phyloP scores from a whole-genome alignment of 371 early-diverging fungal genomes.

The Blakeslea trispora region DNA sequence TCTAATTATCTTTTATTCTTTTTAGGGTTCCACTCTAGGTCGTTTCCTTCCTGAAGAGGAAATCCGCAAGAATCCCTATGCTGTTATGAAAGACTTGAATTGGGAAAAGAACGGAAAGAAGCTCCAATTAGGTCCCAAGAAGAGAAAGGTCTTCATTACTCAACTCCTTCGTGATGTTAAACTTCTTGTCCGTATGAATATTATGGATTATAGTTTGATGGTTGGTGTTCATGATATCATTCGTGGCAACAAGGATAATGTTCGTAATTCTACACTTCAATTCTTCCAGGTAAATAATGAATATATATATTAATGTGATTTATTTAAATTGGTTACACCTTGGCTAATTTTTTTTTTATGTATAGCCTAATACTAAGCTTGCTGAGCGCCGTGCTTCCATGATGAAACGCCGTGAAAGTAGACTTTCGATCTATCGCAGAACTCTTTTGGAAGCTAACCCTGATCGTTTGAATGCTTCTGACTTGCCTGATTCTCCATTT shows the following conservation, averaged over 20 bases:
- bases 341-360: neutral
- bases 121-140: slow-evolving; percentile 81
- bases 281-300: slow-evolving; percentile 55
- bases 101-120: slow-evolving; percentile 77
- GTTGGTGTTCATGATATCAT: slow-evolving; percentile 85
- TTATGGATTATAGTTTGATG: slow-evolving; percentile 86
- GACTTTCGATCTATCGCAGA: slow-evolving; percentile 66
- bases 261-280: slow-evolving; percentile 82
- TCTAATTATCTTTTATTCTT: slow-evolving; percentile 18
- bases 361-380: slow-evolving; percentile 51
- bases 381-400: slow-evolving; percentile 41
- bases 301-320: too few relatives aligned
- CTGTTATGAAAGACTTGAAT: slow-evolving; percentile 92
- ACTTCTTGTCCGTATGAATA: slow-evolving; percentile 82
- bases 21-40: slow-evolving; percentile 76
- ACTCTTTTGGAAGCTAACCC: slow-evolving; percentile 76
- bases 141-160: slow-evolving; percentile 72
- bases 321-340: too few relatives aligned
- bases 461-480: slow-evolving; percentile 55
- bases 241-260: slow-evolving; percentile 81
- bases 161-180: slow-evolving; percentile 85
- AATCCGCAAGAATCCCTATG: slow-evolving; percentile 70
- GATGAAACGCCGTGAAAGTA: slow-evolving; percentile 59
- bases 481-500: slow-evolving; percentile 49
- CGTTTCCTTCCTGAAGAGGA: slow-evolving; percentile 77